Evolutionary conservation across 1,284 basidiomycete species (phyloP), one percentile per base, ranked within the genome.

Genomic region (Austroboletus rostrupii): DNA sequence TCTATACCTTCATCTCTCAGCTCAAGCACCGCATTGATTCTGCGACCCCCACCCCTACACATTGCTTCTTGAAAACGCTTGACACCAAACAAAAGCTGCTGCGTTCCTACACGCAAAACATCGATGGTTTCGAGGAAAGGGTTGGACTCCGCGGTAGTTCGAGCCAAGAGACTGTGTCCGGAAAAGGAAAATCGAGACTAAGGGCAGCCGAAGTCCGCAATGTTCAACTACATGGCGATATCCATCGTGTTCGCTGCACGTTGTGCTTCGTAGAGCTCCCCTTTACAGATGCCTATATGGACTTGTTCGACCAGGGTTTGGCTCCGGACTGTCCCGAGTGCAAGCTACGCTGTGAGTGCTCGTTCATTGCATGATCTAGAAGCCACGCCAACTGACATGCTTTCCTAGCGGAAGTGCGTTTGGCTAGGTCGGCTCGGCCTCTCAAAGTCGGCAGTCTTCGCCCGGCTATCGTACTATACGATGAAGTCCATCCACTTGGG

Each of bases 91-190:
- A 89, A 47, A 92, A 89, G 62, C 73, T 98, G 1, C 70, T 96
- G 28, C 82, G 94, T 47, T 90, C 86, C 3, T 97, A 97, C 68
- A 97, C 95, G 1, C 94, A 97, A 69, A 97, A 97, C 64, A 94
- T 97, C 45, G 95, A 97, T 68, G 93, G 92, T 7, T 73, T 97
- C 19, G 95, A 97, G 67, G 85, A 87, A 58, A 77, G 80, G 48
- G 83, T 83, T 1, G 95, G 94, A 1, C 76, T 97, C 8, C 66
- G 79, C 32, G 77, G 85, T 37, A 82, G 77, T 53, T 79, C 81
- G 3, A 80, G 78, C 54, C 72, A 78, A 41, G 76, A 75, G 9
- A 80, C 73, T 61, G 65, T 65, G 1, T 73, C 62, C 28, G 74
- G 77, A 50, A 85, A 86, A 65, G 77, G 84, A 42, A 83, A 87